A percentile compares a stretch with the other conserved stretches of the same genome.
Evolutionary conservation across 2,329 filamentous ascomycete species (phyloP).

Genomic region (Neocatenulostroma microsporum): DNA sequence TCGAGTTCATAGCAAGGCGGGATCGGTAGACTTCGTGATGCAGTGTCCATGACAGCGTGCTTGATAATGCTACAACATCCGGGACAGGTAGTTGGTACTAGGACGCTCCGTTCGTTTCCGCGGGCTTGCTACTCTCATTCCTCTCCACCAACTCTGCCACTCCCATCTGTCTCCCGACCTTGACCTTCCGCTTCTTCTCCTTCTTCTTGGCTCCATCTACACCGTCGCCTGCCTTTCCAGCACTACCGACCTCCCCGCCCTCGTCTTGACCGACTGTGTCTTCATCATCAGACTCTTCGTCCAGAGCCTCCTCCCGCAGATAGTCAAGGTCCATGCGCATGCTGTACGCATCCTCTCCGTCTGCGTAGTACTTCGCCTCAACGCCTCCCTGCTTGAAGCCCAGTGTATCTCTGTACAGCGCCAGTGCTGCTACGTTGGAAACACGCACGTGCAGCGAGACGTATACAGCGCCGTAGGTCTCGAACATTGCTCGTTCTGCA

Average conservation of each 20-base stretch:
- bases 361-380: conserved; percentile 88
- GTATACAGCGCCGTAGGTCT: conserved; percentile 84
- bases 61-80: too few relatives aligned
- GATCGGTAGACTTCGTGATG: too few relatives aligned
- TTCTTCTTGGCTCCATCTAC: conserved; percentile 33
- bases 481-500: conserved; percentile 90
- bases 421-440: conserved; percentile 83
- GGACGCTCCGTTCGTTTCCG: not conserved
- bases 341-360: conserved; percentile 90
- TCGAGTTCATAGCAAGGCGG: too few relatives aligned
- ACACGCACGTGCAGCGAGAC: conserved; percentile 94
- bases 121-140: conserved; percentile 7
- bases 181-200: conserved; percentile 68
- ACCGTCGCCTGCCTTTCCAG: conserved; percentile 34
- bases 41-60: too few relatives aligned
- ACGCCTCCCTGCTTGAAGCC: conserved; percentile 82
- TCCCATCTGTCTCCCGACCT: conserved; percentile 70
- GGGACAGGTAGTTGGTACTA: too few relatives aligned
- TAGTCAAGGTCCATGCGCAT: conserved; percentile 78
- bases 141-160: conserved; percentile 66
- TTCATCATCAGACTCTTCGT: conserved; percentile 37
- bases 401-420: conserved; percentile 86
- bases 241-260: conserved; percentile 31
- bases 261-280: conserved; percentile 38
- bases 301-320: conserved; percentile 47